Evolutionary conservation across 306 rosid species (phyloP).

Genomic region (Myrica gale): DNA sequence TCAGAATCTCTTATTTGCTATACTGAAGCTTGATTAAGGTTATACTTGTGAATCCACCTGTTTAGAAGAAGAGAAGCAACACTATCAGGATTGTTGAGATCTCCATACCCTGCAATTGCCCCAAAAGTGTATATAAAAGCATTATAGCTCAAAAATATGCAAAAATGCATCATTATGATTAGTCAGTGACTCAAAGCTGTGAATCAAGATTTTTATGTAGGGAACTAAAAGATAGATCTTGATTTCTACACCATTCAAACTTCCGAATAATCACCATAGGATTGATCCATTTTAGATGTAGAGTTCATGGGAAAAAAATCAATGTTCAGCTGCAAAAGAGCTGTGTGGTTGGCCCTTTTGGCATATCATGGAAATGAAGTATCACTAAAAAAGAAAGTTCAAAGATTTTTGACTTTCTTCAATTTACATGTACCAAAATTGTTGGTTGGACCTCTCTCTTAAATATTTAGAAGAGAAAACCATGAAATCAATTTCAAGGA

Average conservation of each 20-base stretch:
- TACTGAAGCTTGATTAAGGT: slow-evolving; percentile 16
- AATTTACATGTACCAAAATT: background rate
- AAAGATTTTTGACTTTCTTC: background rate
- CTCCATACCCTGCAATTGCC: slow-evolving; percentile 38
- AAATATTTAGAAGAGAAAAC: background rate
- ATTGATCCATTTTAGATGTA: background rate
- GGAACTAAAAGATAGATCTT: background rate
- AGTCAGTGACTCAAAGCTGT: background rate
- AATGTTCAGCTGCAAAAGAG: background rate
- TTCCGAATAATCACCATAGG: background rate
- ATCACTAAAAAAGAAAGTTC: background rate
- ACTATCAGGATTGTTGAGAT: slow-evolving; percentile 44
- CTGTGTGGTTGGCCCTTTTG: background rate
- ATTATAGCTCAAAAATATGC: background rate
- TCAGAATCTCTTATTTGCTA: slow-evolving; percentile 25
- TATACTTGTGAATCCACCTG: slow-evolving; percentile 46
- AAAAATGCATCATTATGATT: background rate
- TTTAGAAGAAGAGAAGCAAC: slow-evolving; percentile 55
- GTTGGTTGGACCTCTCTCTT: background rate
- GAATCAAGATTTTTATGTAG: background rate
- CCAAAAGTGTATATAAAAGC: slow-evolving; percentile 10
- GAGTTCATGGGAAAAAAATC: background rate
- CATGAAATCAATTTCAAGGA: background rate
- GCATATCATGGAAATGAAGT: background rate
- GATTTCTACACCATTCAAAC: background rate